Evolutionary conservation across 768 basidiomycete species (phyloP), one percentile per base, ranked within the genome.

Genomic region (Obba rivulosa): DNA sequence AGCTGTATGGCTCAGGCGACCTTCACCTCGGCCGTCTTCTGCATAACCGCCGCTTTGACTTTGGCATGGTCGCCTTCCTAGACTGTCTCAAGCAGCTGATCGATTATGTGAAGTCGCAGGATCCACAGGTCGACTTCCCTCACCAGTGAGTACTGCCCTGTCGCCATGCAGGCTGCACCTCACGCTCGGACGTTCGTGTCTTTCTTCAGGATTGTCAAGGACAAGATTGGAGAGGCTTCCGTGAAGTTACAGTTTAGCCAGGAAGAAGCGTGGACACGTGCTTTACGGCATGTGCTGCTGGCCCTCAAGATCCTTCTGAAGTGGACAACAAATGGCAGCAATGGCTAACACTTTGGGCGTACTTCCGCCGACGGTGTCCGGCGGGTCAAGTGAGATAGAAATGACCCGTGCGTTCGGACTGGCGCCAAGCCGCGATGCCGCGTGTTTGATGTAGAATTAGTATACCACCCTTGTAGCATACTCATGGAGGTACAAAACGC

Each of bases 241-340:
- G 87, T 98, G 54, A 93, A 94, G 66, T 71, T 94, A 3, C 92
- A 94, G 61, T 95, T 96, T 65, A 88, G 87, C 56, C 90, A 92
- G 58, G 95, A 99, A 62, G 95, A 99, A 60, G 76, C 82, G 0
- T 99, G 95, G 95, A 97, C 95, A 20, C 81, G 91, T 50, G 91
- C 93, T 3, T 70, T 98, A 59, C 78, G 92, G 25, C 93, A 96
- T 58, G 90, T 98, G 49, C 73, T 96, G 49, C 76, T 93, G 18
- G 91, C 89, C 17, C 74, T 94, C 35, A 93, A 93, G 69, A 86
- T 92, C 50, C 79, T 91, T 41, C 72, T 94, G 42, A 90, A 90
- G 62, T 91, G 87, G 87, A 79, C 84, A 4, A 91, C 88, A 1
- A 89, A 81, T 57, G 86, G 86, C 22, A 75, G 75, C 34, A 86